Percentiles rank a stretch among this genome's conserved stretches.
These are phyloP conservation scores for Tetragonia tetragonoides DNA, from an alignment of 148 eudicot species.

Conservation along the genomic window DNA sequence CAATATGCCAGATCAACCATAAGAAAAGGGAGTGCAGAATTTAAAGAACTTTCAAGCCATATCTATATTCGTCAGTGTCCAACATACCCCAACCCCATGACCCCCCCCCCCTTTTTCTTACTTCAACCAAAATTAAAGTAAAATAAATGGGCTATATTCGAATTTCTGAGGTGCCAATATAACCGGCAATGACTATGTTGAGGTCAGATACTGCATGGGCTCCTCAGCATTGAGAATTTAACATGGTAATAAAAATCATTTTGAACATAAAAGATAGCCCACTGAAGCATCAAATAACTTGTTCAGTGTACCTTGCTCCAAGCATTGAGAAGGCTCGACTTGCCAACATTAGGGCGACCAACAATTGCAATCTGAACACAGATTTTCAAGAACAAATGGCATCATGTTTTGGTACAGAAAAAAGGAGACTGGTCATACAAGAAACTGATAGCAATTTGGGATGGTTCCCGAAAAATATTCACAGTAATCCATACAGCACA, in stretches of 20 bases:
- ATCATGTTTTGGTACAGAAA: constrained; percentile 6
- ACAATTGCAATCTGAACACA: constrained; percentile 82
- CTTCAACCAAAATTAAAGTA: neutral
- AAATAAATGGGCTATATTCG: neutral
- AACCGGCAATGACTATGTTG: constrained; percentile 1
- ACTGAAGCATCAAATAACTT: constrained; percentile 10
- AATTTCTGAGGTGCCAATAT: neutral
- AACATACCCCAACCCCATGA: neutral
- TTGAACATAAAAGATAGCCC: neutral
- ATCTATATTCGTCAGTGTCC: neutral
- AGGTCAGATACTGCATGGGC: neutral
- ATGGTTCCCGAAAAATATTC: neutral
- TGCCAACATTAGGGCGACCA: constrained; percentile 98
- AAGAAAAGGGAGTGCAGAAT: constrained; percentile 1
- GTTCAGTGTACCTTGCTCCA: constrained; percentile 86
- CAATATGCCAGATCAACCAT: constrained; percentile 9
- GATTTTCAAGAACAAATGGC: constrained; percentile 1
- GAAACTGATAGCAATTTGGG: neutral
- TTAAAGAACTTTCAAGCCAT: neutral
- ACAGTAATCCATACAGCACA: neutral
- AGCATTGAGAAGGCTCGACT: constrained; percentile 95
- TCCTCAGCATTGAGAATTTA: neutral
- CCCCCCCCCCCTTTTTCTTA: neutral
- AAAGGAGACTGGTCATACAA: neutral
- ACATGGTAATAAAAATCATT: constrained; percentile 1